These are phyloP conservation scores for Yamadazyma sp. DNA, from an alignment of 805 yeast genomes.

Conservation along the genomic window DNA sequence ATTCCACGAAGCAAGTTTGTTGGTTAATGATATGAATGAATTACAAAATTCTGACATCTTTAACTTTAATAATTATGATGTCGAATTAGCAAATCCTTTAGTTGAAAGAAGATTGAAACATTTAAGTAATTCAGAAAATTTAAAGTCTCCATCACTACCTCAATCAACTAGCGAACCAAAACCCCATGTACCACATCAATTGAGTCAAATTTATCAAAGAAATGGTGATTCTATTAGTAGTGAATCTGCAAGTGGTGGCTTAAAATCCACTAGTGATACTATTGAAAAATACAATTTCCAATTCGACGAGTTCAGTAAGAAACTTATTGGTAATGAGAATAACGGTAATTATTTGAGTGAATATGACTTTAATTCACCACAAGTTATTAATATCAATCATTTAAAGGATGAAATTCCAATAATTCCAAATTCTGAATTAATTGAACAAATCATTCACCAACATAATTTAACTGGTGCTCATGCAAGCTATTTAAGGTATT, in stretches of 20 bases:
- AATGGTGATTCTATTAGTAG: background rate
- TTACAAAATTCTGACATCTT: conserved; percentile 15
- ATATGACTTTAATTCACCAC: conserved; percentile 10
- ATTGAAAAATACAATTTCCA: conserved; percentile 18
- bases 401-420: background rate
- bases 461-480: conserved; percentile 28
- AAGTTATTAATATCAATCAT: conserved; percentile 4
- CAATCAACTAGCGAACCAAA: background rate
- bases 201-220: background rate
- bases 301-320: conserved; percentile 18
- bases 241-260: conserved; percentile 4
- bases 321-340: conserved; percentile 5
- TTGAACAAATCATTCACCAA: conserved; percentile 22
- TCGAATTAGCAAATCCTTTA: conserved; percentile 2
- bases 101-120: conserved; percentile 5
- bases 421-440: conserved; percentile 21
- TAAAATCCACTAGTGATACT: conserved; percentile 12
- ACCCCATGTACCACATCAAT: background rate
- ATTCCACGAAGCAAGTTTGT: conserved; percentile 31
- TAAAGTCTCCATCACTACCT: background rate
- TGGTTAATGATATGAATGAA: conserved; percentile 32
- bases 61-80: conserved; percentile 1
- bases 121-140: background rate
- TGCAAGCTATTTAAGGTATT: conserved; percentile 26
- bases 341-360: conserved; percentile 8